Conservation (phyloP, 208 protist species). For the Vickermania ingenoplastis region DNA sequence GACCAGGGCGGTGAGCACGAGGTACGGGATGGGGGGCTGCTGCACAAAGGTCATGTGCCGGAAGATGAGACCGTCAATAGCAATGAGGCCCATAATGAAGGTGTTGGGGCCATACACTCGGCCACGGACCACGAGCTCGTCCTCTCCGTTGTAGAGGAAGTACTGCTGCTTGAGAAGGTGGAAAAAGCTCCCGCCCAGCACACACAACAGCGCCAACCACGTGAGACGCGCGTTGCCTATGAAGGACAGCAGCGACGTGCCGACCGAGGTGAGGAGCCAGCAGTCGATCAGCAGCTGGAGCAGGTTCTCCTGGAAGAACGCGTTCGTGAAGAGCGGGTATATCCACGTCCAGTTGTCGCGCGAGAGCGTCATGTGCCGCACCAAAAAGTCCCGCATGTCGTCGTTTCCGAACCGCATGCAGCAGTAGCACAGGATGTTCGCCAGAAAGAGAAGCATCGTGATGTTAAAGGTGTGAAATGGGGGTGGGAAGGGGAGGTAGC, state of each 20-base stretch:
- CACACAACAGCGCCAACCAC: conserved; percentile 63
- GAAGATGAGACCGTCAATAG: conserved; percentile 81
- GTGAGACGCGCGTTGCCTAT: conserved; percentile 73
- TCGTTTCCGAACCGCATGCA: conserved; percentile 73
- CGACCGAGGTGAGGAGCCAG: conserved; percentile 80
- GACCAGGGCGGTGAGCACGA: conserved; percentile 80
- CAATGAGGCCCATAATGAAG: conserved; percentile 81
- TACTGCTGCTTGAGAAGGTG: conserved; percentile 78
- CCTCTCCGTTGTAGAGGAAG: conserved; percentile 76
- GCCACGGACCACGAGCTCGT: conserved; percentile 76
- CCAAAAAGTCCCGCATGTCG: conserved; percentile 71
- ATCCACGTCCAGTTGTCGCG: conserved; percentile 68
- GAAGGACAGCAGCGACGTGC: conserved; percentile 78
- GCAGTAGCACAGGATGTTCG: conserved; percentile 68
- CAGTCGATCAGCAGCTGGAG: conserved; percentile 81
- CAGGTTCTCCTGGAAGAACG: conserved; percentile 82
- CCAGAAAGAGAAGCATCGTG: conserved; percentile 71
- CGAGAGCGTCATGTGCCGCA: conserved; percentile 83
- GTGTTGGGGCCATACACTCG: conserved; percentile 81
- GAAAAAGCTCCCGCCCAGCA: conserved; percentile 60
- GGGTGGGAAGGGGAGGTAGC: conserved; percentile 75
- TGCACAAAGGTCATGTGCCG: conserved; percentile 86
- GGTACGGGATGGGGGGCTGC: conserved; percentile 83
- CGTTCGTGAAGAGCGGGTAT: conserved; percentile 83
- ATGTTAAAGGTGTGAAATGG: conserved; percentile 87